phyloP scores from a whole-genome alignment of 805 yeast genomes.

The Metschnikowia sp. region DNA sequence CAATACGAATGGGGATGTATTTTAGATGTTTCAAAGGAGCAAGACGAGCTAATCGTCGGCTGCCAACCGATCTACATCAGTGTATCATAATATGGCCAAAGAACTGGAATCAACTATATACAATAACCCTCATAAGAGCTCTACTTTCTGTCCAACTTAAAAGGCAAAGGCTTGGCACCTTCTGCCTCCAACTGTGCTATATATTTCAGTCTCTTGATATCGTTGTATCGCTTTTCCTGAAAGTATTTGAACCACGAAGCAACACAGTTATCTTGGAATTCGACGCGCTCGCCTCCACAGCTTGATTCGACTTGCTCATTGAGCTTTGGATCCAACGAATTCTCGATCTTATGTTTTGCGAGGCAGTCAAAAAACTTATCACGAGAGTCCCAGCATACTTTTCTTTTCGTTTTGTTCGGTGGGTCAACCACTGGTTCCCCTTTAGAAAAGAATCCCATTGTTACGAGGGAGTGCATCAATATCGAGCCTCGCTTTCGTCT shows the following conservation, averaged over 20 bases:
- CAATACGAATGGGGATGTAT: slow-evolving; percentile 73
- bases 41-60: slow-evolving; percentile 19
- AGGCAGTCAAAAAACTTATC: slow-evolving; percentile 76
- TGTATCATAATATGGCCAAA: slow-evolving; percentile 17
- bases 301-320: slow-evolving; percentile 45
- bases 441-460: slow-evolving; percentile 52
- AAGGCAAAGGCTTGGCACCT: slow-evolving; percentile 39
- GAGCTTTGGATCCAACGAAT: slow-evolving; percentile 59
- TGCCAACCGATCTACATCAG: slow-evolving; percentile 34
- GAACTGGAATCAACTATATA: slow-evolving; percentile 3
- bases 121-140: slow-evolving; percentile 1
- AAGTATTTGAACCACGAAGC: slow-evolving; percentile 86
- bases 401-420: slow-evolving; percentile 66
- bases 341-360: slow-evolving; percentile 60
- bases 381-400: slow-evolving; percentile 86
- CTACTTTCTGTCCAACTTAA: slow-evolving; percentile 25
- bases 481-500: background rate
- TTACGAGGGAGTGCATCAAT: background rate
- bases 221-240: slow-evolving; percentile 84
- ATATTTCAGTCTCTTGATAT: slow-evolving; percentile 64
- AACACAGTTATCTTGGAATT: slow-evolving; percentile 73
- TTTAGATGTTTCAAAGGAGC: slow-evolving; percentile 25
- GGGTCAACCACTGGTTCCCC: slow-evolving; percentile 35
- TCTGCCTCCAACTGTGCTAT: slow-evolving; percentile 67
- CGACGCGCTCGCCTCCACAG: slow-evolving; percentile 57